phyloP scores from a whole-genome alignment of 257 asterid species.

The Parsonsia alboflavescens region DNA sequence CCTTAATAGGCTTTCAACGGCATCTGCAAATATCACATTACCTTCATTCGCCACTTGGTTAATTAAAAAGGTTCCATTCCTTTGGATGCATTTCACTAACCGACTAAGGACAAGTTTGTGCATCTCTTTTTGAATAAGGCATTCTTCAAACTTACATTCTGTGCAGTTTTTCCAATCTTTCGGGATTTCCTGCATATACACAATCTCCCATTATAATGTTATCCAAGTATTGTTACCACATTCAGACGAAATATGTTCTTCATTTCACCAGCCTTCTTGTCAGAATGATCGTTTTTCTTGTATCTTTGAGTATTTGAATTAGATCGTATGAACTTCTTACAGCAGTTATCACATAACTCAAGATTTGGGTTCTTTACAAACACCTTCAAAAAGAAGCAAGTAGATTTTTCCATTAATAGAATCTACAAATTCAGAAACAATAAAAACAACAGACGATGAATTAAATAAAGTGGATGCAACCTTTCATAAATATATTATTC shows the following conservation, averaged over 20 bases:
- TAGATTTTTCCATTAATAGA: constrained; percentile 38
- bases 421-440: constrained; percentile 29
- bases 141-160: constrained; percentile 2
- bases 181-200: not conserved
- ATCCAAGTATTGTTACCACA: constrained; percentile 3
- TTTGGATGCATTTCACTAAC: not conserved
- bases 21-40: constrained; percentile 15
- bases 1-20: constrained; percentile 22
- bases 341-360: not conserved
- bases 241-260: constrained; percentile 1
- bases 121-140: constrained; percentile 8
- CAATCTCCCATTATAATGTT: not conserved
- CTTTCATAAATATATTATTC: no score
- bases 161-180: not conserved
- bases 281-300: no score
- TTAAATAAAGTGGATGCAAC: no score
- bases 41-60: constrained; percentile 7
- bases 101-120: not conserved
- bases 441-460: no score
- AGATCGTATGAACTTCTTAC: not conserved
- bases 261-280: not conserved
- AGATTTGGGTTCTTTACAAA: constrained; percentile 19
- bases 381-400: constrained; percentile 31
- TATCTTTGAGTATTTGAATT: not conserved
- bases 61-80: not conserved